Conservation (phyloP, 805 yeast genomes). For the Ogataea neopini region DNA sequence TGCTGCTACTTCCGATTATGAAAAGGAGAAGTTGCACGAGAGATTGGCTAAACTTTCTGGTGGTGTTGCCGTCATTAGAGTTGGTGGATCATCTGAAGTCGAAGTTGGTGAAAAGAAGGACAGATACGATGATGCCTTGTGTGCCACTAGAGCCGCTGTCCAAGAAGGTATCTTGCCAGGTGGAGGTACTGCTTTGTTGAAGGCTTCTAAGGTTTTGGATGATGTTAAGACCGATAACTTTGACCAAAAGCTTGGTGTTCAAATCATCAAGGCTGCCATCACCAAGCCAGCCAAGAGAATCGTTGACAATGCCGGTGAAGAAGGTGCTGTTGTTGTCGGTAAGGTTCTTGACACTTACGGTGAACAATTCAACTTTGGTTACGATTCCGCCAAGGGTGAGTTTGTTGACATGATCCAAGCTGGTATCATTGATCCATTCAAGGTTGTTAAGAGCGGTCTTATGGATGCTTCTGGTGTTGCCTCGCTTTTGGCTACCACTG, state of each 20-base stretch:
- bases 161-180: constrained; percentile 99
- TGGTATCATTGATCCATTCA: constrained; percentile 98
- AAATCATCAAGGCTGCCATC: constrained; percentile 88
- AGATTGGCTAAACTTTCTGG: constrained; percentile 96
- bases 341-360: constrained; percentile 65
- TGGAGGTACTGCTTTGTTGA: constrained; percentile 97
- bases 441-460: constrained; percentile 94
- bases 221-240: constrained; percentile 78
- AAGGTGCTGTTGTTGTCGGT: constrained; percentile 95
- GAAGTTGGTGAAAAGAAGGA: constrained; percentile 99
- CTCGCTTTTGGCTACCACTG: constrained; percentile 94
- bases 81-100: constrained; percentile 95
- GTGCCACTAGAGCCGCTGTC: constrained; percentile 98
- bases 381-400: constrained; percentile 89
- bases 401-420: constrained; percentile 94
- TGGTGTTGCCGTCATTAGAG: constrained; percentile 97
- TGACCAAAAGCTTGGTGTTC: constrained; percentile 95
- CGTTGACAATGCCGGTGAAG: constrained; percentile 95
- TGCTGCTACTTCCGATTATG: constrained; percentile 80
- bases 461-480: constrained; percentile 98
- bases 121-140: constrained; percentile 96
- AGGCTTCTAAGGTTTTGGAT: constrained; percentile 80
- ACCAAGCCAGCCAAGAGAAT: constrained; percentile 94
- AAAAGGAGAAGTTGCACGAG: constrained; percentile 95
- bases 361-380: constrained; percentile 83